Evolutionary conservation across 2,329 filamentous ascomycete genomes (phyloP).

Genomic region (Didymella segeticola): DNA sequence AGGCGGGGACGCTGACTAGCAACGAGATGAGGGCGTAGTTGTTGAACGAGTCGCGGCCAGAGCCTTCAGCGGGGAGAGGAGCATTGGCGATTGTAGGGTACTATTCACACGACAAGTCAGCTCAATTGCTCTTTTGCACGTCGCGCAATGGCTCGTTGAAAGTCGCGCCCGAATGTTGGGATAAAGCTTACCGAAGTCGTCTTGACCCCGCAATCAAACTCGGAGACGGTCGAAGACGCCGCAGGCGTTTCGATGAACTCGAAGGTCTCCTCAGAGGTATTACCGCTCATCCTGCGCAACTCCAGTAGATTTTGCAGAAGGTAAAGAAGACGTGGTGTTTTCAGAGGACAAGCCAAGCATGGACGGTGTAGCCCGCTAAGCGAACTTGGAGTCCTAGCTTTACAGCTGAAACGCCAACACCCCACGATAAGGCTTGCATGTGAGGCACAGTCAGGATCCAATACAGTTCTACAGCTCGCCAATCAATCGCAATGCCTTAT

Average conservation of each 20-base stretch:
- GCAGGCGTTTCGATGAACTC: conserved; percentile 72
- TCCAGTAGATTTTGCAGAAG: conserved; percentile 41
- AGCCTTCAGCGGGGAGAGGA: conserved; percentile 86
- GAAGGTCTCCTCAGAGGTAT: conserved; percentile 61
- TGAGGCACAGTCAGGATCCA: background rate
- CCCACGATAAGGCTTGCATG: conserved; percentile 11
- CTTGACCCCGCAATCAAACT: conserved; percentile 65
- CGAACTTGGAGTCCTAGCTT: conserved; percentile 28
- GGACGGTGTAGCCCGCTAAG: conserved; percentile 41
- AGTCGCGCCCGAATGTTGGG: conserved; percentile 21
- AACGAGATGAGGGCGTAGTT: conserved; percentile 77
- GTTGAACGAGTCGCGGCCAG: conserved; percentile 86
- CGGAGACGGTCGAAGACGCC: conserved; percentile 59
- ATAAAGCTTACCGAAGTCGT: conserved; percentile 63
- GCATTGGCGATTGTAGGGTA: conserved; percentile 92
- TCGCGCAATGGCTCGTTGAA: conserved; percentile 43
- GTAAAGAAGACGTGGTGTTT: conserved; percentile 32
- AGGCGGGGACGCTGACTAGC: conserved; percentile 75
- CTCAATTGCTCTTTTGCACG: conserved; percentile 22
- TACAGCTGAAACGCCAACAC: conserved; percentile 26
- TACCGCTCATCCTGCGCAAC: conserved; percentile 45
- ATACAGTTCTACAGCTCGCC: background rate
- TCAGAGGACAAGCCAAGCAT: conserved; percentile 34
- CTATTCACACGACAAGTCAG: conserved; percentile 56
- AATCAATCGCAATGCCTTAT: background rate